Conservation (phyloP, 208 protist species). For the Balamuthia mandrillaris region DNA sequence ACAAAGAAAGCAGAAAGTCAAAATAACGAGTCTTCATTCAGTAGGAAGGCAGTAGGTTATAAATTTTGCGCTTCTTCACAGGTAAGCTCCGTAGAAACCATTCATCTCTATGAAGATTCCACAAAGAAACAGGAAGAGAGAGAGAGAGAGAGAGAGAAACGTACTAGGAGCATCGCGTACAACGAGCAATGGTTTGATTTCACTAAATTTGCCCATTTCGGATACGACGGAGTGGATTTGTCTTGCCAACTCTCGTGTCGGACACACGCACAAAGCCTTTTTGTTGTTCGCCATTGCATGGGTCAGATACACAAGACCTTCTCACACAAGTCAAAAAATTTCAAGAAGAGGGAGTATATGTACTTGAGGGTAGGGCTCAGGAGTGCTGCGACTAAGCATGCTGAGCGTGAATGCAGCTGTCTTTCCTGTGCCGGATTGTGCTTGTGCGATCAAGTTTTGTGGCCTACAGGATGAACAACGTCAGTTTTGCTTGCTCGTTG, state of each 20-base stretch:
- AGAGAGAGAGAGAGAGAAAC: not conserved
- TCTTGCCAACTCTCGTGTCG: slow-evolving; percentile 64
- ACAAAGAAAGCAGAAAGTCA: too few relatives aligned
- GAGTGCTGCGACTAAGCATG: slow-evolving; percentile 63
- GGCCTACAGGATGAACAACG: too few relatives aligned
- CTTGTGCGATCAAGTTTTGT: slow-evolving; percentile 68
- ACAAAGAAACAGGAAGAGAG: slow-evolving; percentile 18
- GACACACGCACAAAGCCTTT: slow-evolving; percentile 67
- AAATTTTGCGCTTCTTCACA: too few relatives aligned
- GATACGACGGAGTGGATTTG: slow-evolving; percentile 56
- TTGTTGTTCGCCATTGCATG: not conserved
- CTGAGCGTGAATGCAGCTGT: slow-evolving; percentile 72
- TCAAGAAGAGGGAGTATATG: slow-evolving; percentile 20
- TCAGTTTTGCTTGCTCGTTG: too few relatives aligned
- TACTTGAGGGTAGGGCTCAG: slow-evolving; percentile 29
- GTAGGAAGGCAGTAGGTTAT: too few relatives aligned
- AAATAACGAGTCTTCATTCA: too few relatives aligned
- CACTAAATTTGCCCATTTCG: slow-evolving; percentile 52
- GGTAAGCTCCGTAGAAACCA: too few relatives aligned
- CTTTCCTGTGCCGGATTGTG: slow-evolving; percentile 76
- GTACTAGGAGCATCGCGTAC: slow-evolving; percentile 33
- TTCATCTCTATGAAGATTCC: too few relatives aligned
- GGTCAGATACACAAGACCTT: not conserved
- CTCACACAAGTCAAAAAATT: not conserved
- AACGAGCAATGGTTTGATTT: slow-evolving; percentile 38